Percentiles rank a stretch among this genome's conserved stretches.
phyloP scores from a whole-genome alignment of 768 basidiomycete species.

The Tylopilus rubrobrunneus region DNA sequence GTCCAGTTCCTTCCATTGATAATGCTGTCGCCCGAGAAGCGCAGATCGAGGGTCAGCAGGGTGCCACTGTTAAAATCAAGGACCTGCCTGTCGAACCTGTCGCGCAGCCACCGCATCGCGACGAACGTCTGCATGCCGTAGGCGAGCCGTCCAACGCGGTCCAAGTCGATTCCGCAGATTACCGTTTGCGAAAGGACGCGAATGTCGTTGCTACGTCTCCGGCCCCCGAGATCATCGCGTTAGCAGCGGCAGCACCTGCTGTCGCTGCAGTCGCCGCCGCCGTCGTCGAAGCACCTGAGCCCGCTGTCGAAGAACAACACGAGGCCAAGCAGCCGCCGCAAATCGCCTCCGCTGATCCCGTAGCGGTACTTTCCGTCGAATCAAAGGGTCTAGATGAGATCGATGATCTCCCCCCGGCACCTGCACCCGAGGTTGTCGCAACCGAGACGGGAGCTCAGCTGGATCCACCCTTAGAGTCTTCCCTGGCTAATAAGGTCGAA shows the following conservation, averaged over 20 bases:
- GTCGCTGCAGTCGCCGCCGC: neutral
- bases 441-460: slow-evolving; percentile 13
- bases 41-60: neutral
- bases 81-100: neutral
- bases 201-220: slow-evolving; percentile 1
- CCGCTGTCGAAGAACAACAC: slow-evolving; percentile 1
- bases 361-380: slow-evolving; percentile 8
- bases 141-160: neutral
- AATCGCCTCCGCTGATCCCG: slow-evolving; percentile 2
- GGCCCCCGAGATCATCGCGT: neutral
- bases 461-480: neutral
- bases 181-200: neutral
- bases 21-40: neutral
- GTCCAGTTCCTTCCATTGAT: neutral
- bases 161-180: slow-evolving; percentile 4
- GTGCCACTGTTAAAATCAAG: neutral
- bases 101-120: neutral
- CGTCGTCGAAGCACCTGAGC: neutral
- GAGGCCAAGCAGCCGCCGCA: slow-evolving; percentile 3
- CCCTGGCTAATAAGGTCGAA: slow-evolving; percentile 2
- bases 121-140: neutral
- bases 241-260: neutral
- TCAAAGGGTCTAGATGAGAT: neutral
- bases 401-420: slow-evolving; percentile 1
- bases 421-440: neutral